These are phyloP conservation scores for Ocimum tenuiflorum DNA, from an alignment of 257 asterid genomes.

Conservation along the genomic window DNA sequence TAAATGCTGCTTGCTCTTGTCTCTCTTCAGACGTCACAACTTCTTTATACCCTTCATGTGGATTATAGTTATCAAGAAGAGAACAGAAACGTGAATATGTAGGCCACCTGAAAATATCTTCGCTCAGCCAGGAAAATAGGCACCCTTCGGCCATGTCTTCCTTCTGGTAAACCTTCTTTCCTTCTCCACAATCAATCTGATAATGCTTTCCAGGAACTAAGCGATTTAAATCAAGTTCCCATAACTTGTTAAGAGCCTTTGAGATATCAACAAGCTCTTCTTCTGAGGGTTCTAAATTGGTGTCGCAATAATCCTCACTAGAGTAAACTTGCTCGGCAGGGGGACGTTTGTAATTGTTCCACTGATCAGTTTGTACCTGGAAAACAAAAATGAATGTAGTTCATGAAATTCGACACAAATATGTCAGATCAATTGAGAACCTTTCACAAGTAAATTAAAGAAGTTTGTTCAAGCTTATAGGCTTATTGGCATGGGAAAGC, in stretches of 20 bases:
- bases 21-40: slow-evolving; percentile 67
- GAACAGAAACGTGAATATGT: slow-evolving; percentile 78
- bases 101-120: slow-evolving; percentile 59
- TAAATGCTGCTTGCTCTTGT: slow-evolving; percentile 75
- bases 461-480: not conserved
- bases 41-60: slow-evolving; percentile 78
- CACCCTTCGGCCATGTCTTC: slow-evolving; percentile 71
- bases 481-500: not conserved
- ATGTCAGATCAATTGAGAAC: not conserved
- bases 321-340: slow-evolving; percentile 62
- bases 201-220: slow-evolving; percentile 73
- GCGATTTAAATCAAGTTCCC: slow-evolving; percentile 84
- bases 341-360: slow-evolving; percentile 67
- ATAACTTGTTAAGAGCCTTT: slow-evolving; percentile 62
- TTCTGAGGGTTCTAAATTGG: slow-evolving; percentile 46
- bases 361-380: slow-evolving; percentile 53
- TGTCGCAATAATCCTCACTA: slow-evolving; percentile 36
- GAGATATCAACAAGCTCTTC: slow-evolving; percentile 63
- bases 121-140: slow-evolving; percentile 68
- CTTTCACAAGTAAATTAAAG: not conserved
- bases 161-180: slow-evolving; percentile 73
- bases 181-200: slow-evolving; percentile 78
- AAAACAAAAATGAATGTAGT: slow-evolving; percentile 9
- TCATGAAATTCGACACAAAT: slow-evolving; percentile 5
- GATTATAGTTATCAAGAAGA: slow-evolving; percentile 89